Evolutionary conservation across 345 rosid species (phyloP).

Genomic region (Salix exigua): DNA sequence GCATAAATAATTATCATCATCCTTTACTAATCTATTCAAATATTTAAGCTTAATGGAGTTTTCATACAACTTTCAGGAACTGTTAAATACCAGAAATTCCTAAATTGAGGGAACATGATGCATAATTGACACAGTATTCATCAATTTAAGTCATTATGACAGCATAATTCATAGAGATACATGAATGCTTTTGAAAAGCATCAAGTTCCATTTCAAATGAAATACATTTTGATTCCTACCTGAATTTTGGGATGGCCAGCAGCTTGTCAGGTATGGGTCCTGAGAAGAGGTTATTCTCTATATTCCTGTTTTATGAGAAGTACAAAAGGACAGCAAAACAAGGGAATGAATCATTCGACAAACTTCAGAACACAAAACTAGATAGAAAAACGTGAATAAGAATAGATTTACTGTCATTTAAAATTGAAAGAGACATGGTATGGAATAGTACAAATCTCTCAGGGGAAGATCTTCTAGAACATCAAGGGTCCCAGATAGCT

Average conservation of each 20-base stretch:
- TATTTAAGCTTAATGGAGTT: not conserved
- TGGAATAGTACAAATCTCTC: constrained; percentile 65
- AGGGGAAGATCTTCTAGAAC: constrained; percentile 82
- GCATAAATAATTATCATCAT: not conserved
- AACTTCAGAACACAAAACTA: not conserved
- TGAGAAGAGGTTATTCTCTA: constrained; percentile 79
- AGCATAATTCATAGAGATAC: not conserved
- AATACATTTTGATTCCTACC: constrained; percentile 35
- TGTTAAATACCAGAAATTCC: not conserved
- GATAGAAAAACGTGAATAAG: not conserved
- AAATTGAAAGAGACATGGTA: constrained; percentile 19
- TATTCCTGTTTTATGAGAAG: constrained; percentile 49
- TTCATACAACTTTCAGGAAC: not conserved
- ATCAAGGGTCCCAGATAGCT: constrained; percentile 79
- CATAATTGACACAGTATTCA: not conserved
- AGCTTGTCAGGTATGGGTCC: constrained; percentile 87
- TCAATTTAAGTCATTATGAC: not conserved
- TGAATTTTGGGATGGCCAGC: constrained; percentile 63
- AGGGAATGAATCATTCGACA: not conserved
- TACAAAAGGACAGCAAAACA: not conserved
- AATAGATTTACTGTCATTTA: not conserved
- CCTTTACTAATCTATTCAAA: not conserved
- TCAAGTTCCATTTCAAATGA: not conserved
- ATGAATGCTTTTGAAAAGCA: not conserved
- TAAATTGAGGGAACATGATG: not conserved